A percentile compares a stretch with the other conserved stretches of the same genome.
Conservation (phyloP, 352 stramenopile genomes). For the Thalassiosira mediterranea region DNA sequence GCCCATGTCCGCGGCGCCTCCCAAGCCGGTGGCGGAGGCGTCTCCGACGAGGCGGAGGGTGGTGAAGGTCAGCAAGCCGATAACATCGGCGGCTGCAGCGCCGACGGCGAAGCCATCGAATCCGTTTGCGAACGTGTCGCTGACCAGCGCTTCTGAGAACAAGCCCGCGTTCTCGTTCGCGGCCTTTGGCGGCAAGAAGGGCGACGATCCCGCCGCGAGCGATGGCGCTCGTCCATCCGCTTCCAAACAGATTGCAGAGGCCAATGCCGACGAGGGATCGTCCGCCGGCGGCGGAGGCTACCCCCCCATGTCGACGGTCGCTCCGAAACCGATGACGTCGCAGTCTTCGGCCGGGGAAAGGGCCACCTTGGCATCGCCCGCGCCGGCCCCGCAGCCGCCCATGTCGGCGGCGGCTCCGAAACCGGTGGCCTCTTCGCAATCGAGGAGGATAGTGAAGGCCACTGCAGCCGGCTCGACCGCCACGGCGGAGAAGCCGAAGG, state of each 20-base stretch:
- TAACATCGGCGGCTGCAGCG: neutral
- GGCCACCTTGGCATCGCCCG: neutral
- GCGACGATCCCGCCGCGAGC: too few relatives aligned
- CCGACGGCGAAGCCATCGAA: neutral
- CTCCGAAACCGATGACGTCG: neutral
- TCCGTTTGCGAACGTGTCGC: neutral
- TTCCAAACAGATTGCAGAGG: neutral
- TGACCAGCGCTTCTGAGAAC: neutral
- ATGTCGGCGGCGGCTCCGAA: neutral
- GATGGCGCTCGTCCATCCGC: neutral
- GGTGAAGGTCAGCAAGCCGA: neutral
- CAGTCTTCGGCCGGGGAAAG: neutral
- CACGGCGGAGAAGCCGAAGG: too few relatives aligned
- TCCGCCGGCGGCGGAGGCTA: neutral
- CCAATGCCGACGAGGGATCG: neutral
- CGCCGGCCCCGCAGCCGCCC: neutral
- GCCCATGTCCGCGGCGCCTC: neutral
- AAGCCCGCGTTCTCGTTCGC: neutral
- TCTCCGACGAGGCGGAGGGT: neutral
- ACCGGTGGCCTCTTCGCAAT: neutral
- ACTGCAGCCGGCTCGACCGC: neutral
- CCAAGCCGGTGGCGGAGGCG: neutral
- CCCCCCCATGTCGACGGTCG: neutral
- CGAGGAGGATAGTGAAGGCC: neutral
- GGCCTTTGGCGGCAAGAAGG: too few relatives aligned